Conservation (phyloP, 2,329 filamentous ascomycete species). For the Metarhizium album region DNA sequence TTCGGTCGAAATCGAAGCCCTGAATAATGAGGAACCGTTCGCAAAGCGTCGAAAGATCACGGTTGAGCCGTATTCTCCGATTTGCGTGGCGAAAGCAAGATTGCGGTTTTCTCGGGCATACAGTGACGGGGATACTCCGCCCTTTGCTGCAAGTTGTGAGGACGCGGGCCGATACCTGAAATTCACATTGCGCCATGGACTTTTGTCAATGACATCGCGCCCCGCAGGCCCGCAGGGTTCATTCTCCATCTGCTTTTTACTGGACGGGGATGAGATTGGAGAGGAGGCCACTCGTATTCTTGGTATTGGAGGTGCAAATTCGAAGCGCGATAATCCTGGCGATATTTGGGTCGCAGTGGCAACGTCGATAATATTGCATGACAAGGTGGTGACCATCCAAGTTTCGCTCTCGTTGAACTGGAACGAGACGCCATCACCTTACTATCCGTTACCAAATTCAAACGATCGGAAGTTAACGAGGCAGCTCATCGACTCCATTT, state of each 20-base stretch:
- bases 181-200: constrained; percentile 9
- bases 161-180: constrained; percentile 14
- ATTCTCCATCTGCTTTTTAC: constrained; percentile 10
- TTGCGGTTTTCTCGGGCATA: constrained; percentile 18
- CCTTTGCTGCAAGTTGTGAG: constrained; percentile 6
- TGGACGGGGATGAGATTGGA: constrained; percentile 14
- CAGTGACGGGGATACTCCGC: constrained; percentile 5
- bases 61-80: constrained; percentile 7
- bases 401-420: constrained; percentile 29
- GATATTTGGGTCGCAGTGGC: constrained; percentile 24
- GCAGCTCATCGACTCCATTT: constrained; percentile 25
- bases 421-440: constrained; percentile 27
- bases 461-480: constrained; percentile 23
- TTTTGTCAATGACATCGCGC: constrained; percentile 12
- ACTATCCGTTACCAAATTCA: constrained; percentile 17
- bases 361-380: constrained; percentile 19
- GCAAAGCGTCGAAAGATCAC: constrained; percentile 22
- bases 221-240: constrained; percentile 5
- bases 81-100: constrained; percentile 16
- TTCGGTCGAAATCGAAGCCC: constrained; percentile 4
- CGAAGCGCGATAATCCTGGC: constrained; percentile 15
- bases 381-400: constrained; percentile 16
- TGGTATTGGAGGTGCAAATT: constrained; percentile 4
- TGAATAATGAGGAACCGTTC: constrained; percentile 10
- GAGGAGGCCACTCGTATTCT: constrained; percentile 12